Evolutionary conservation across 805 yeast genomes (phyloP).

Genomic region (Cyberlindnera nakhonratchasimensis): DNA sequence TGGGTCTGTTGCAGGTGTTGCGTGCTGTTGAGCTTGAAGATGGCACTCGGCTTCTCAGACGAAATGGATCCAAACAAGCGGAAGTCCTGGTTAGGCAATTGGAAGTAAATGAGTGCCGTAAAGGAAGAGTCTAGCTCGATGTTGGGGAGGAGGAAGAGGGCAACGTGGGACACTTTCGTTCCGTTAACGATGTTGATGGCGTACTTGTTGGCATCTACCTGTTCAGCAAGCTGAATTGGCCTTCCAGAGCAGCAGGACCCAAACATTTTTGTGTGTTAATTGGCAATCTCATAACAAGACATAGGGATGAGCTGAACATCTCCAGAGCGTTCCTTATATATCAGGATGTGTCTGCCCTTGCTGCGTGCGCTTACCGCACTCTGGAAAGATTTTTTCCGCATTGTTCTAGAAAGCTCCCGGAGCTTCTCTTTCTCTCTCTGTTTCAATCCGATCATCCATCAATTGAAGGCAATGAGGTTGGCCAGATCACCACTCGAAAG

Average conservation of each 20-base stretch:
- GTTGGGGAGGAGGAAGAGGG: constrained; percentile 83
- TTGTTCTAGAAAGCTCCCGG: constrained; percentile 6
- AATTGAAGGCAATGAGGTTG: too few species aligned
- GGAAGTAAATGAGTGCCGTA: constrained; percentile 87
- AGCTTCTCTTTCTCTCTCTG: neutral
- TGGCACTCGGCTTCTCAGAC: constrained; percentile 80
- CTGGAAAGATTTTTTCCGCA: constrained; percentile 1
- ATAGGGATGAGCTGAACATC: too few species aligned
- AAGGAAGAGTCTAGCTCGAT: constrained; percentile 64
- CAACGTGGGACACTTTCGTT: constrained; percentile 67
- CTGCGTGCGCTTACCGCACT: constrained; percentile 6
- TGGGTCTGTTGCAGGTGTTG: constrained; percentile 21
- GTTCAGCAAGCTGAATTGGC: constrained; percentile 55
- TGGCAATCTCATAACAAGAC: too few species aligned
- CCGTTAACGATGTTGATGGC: constrained; percentile 63
- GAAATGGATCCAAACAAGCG: constrained; percentile 63
- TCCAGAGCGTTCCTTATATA: too few species aligned
- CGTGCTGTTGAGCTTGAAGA: constrained; percentile 71
- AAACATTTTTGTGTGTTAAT: constrained; percentile 43
- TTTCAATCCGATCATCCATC: too few species aligned
- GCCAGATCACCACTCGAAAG: constrained; percentile 19
- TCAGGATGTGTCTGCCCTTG: constrained; percentile 4
- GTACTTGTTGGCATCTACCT: constrained; percentile 65
- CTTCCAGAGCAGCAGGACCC: constrained; percentile 77
- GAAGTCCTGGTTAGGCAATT: constrained; percentile 55